phyloP scores from a whole-genome alignment of 2,329 filamentous ascomycete genomes.

The Beauveria varroae region DNA sequence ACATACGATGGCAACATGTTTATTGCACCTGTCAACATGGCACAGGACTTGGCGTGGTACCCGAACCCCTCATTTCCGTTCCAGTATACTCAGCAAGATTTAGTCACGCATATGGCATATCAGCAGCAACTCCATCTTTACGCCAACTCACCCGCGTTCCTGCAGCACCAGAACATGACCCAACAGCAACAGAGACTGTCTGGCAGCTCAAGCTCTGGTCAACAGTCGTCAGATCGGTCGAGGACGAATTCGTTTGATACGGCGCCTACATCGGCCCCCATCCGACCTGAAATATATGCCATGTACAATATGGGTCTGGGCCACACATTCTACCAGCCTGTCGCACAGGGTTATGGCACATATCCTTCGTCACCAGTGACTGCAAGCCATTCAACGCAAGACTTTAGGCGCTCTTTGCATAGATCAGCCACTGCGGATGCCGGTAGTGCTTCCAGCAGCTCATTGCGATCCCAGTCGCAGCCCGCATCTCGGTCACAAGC shows the following conservation, averaged over 20 bases:
- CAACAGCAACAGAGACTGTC: constrained; percentile 21
- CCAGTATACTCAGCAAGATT: constrained; percentile 32
- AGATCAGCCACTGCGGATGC: constrained; percentile 45
- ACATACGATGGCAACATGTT: constrained; percentile 44
- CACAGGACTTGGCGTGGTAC: constrained; percentile 44
- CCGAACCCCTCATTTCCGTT: constrained; percentile 35
- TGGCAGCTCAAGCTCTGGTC: constrained; percentile 18
- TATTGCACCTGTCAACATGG: constrained; percentile 34
- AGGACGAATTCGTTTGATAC: constrained; percentile 59
- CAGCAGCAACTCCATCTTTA: constrained; percentile 32
- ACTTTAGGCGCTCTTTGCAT: constrained; percentile 51
- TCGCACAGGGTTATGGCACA: constrained; percentile 36
- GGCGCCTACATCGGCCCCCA: constrained; percentile 49
- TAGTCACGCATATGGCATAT: constrained; percentile 35
- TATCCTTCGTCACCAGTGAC: constrained; percentile 51
- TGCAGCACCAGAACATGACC: constrained; percentile 28
- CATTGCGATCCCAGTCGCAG: constrained; percentile 60
- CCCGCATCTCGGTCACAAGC: constrained; percentile 45
- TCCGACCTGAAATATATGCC: constrained; percentile 50
- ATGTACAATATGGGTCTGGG: constrained; percentile 37
- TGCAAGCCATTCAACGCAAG: constrained; percentile 33
- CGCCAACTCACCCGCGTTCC: constrained; percentile 26
- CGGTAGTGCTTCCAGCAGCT: constrained; percentile 41
- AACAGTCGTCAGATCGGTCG: constrained; percentile 39
- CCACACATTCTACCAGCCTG: constrained; percentile 40